Conservation (phyloP, 2,329 filamentous ascomycete species). For the Pleoardoris graminearum region DNA sequence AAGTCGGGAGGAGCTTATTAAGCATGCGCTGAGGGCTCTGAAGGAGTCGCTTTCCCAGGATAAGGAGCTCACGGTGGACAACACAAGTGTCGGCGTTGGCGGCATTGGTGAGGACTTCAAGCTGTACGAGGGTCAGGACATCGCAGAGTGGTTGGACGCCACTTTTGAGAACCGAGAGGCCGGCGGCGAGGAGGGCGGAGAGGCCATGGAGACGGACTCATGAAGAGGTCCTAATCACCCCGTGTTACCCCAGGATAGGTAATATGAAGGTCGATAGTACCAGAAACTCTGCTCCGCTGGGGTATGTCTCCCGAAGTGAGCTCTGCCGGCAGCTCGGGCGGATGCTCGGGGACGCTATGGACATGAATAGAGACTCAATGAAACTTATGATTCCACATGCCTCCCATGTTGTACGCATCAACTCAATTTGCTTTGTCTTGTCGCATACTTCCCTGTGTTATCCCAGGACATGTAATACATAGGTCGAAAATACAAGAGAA, state of each 20-base stretch:
- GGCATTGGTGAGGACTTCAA: constrained; percentile 81
- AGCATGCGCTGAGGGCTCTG: constrained; percentile 85
- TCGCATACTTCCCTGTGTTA: neutral
- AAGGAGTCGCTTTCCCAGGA: constrained; percentile 97
- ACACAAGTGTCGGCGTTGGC: constrained; percentile 88
- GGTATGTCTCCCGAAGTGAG: neutral
- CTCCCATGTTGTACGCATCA: neutral
- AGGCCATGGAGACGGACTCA: constrained; percentile 62
- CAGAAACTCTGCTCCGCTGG: neutral
- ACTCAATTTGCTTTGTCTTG: neutral
- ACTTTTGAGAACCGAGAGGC: constrained; percentile 54
- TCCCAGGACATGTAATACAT: no score
- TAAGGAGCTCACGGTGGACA: constrained; percentile 95
- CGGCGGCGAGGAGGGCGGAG: constrained; percentile 41
- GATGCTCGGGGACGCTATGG: neutral
- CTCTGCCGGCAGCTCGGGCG: neutral
- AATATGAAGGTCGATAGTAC: neutral
- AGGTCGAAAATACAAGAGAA: no score
- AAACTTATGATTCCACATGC: neutral
- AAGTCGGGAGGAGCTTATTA: constrained; percentile 81
- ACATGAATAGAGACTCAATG: constrained; percentile 2
- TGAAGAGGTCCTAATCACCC: constrained; percentile 14
- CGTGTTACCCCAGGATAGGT: neutral
- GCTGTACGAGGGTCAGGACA: constrained; percentile 85
- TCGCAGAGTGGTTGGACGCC: constrained; percentile 83